These are phyloP conservation scores for Besnoitia besnoiti DNA, from an alignment of 169 alveolate genomes.

Conservation along the genomic window DNA sequence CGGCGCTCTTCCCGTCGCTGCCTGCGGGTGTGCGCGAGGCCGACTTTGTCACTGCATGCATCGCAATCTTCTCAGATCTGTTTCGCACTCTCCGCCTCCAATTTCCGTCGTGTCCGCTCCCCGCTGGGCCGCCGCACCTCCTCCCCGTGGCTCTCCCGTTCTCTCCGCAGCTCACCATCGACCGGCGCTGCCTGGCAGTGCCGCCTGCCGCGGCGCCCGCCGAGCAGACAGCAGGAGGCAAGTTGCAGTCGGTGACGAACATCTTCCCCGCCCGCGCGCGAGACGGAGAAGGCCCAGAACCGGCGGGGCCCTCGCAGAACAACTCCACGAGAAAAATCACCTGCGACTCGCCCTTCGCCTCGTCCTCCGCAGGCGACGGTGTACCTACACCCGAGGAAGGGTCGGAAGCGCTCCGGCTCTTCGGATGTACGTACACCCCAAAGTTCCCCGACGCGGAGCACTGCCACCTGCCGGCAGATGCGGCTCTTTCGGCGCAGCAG, in stretches of 20 bases:
- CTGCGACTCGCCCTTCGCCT: background rate
- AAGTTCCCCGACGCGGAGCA: slow-evolving; percentile 53
- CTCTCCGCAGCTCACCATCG: slow-evolving; percentile 58
- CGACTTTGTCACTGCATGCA: slow-evolving; percentile 43
- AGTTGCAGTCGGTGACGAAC: background rate
- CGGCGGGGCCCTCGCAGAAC: too few relatives aligned
- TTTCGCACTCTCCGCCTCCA: slow-evolving; percentile 55
- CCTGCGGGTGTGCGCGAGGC: slow-evolving; percentile 28
- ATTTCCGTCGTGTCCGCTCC: slow-evolving; percentile 32
- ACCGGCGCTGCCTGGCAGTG: slow-evolving; percentile 47
- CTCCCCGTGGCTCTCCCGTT: slow-evolving; percentile 43
- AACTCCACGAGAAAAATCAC: too few relatives aligned
- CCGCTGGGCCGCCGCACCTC: slow-evolving; percentile 66
- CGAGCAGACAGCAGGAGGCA: background rate
- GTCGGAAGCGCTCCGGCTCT: slow-evolving; percentile 40
- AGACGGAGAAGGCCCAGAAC: background rate
- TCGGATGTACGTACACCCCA: slow-evolving; percentile 69
- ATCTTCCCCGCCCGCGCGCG: background rate
- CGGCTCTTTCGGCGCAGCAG: slow-evolving; percentile 40
- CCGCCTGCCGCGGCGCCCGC: slow-evolving; percentile 18
- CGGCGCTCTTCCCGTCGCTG: background rate
- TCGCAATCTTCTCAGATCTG: slow-evolving; percentile 44
- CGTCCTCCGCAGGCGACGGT: too few relatives aligned
- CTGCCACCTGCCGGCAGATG: slow-evolving; percentile 50
- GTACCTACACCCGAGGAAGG: too few relatives aligned